Evolutionary conservation across 148 eudicot species (phyloP).

Genomic region (Camellia lanceoleosa): DNA sequence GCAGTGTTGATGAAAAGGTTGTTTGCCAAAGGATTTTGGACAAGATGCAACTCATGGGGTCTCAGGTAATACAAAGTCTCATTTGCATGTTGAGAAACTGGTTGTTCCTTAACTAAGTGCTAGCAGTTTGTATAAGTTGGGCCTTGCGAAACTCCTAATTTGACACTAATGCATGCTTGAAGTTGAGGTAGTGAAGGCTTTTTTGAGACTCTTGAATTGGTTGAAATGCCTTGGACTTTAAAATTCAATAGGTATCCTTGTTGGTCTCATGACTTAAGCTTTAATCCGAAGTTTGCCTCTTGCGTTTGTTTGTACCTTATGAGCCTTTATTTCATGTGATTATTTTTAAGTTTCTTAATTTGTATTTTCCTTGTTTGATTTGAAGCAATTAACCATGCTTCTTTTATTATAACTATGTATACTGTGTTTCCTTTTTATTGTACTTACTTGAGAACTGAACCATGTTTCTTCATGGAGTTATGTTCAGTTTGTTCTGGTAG

Average conservation of each 20-base stretch:
- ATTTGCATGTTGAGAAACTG: neutral
- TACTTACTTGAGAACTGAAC: neutral
- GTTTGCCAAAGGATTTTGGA: conserved; percentile 79
- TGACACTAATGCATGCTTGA: neutral
- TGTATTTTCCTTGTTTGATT: neutral
- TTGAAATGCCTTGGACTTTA: conserved; percentile 3
- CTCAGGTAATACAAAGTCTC: conserved; percentile 56
- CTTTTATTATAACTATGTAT: neutral
- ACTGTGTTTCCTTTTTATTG: neutral
- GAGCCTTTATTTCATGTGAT: neutral
- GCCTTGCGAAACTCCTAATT: neutral
- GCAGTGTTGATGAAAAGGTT: conserved; percentile 60
- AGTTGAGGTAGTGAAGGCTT: neutral
- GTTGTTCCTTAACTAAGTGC: neutral
- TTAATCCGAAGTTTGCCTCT: neutral
- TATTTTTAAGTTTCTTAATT: neutral
- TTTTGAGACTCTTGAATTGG: neutral
- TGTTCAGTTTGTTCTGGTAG: neutral
- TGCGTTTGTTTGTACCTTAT: neutral
- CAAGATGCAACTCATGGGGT: conserved; percentile 69
- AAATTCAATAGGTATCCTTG: neutral
- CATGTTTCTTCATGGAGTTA: neutral
- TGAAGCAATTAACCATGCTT: neutral
- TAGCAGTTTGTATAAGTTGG: neutral
- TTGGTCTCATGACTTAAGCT: neutral